A percentile compares a stretch with the other conserved stretches of the same genome.
Evolutionary conservation across 169 alveolate genomes (phyloP).

Genomic region (Plasmodium chabaudi): DNA sequence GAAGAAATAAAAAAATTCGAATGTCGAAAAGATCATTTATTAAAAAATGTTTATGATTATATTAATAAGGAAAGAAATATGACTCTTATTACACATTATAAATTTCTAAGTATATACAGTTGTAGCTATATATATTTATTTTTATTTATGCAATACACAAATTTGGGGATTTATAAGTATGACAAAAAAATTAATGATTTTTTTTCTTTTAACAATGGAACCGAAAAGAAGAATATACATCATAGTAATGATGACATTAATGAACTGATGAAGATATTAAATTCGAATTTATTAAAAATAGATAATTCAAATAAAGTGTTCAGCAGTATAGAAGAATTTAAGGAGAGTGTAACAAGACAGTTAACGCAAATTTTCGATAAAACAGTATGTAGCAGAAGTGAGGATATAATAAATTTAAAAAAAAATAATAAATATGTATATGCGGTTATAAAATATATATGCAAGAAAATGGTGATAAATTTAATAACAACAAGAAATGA

Average conservation of each 20-base stretch:
- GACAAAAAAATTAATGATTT: conserved; percentile 33
- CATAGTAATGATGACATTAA: background rate
- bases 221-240: background rate
- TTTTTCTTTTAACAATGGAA: background rate
- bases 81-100: conserved; percentile 22
- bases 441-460: conserved; percentile 35
- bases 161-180: conserved; percentile 27
- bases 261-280: background rate
- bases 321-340: no score
- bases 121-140: conserved; percentile 30
- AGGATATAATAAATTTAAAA: conserved; percentile 20
- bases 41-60: conserved; percentile 61
- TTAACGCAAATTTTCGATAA: no score
- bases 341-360: no score
- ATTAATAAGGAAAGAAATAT: conserved; percentile 47
- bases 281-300: no score
- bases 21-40: conserved; percentile 40
- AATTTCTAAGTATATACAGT: conserved; percentile 45
- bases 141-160: conserved; percentile 54
- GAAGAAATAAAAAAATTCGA: conserved; percentile 64
- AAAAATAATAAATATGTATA: conserved; percentile 28
- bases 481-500: conserved; percentile 24
- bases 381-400: no score
- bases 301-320: no score
- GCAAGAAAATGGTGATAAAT: conserved; percentile 25